These are phyloP conservation scores for Gregarina niphandrodes DNA, from an alignment of 169 alveolate species.

Conservation along the genomic window DNA sequence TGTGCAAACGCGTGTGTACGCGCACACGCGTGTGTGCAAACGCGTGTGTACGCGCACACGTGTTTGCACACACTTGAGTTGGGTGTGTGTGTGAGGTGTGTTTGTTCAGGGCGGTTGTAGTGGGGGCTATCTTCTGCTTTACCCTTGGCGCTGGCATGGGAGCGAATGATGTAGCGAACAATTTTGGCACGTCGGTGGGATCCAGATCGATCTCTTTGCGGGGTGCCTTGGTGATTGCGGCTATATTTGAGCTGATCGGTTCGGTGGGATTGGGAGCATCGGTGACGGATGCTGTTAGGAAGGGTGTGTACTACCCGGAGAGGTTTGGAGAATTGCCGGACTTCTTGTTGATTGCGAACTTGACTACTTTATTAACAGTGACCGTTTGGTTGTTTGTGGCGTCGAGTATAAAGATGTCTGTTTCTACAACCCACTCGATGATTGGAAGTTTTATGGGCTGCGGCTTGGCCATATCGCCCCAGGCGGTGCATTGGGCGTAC, in stretches of 20 bases:
- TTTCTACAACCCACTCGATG: conserved; percentile 56
- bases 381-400: conserved; percentile 43
- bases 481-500: conserved; percentile 39
- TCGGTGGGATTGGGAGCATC: conserved; percentile 49
- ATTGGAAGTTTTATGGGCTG: conserved; percentile 50
- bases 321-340: conserved; percentile 40
- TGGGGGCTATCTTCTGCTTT: conserved; percentile 33
- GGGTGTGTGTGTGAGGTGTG: too few species aligned
- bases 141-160: conserved; percentile 45
- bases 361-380: conserved; percentile 41
- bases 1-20: too few species aligned
- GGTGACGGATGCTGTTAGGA: conserved; percentile 48
- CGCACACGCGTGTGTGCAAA: too few species aligned
- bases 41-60: too few species aligned
- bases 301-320: conserved; percentile 33
- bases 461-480: conserved; percentile 35
- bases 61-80: too few species aligned
- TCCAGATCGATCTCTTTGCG: conserved; percentile 35
- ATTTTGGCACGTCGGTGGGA: conserved; percentile 49
- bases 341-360: conserved; percentile 48
- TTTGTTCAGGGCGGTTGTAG: conserved; percentile 40
- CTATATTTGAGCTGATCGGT: conserved; percentile 44
- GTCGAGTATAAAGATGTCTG: conserved; percentile 40
- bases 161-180: conserved; percentile 58
- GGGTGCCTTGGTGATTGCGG: conserved; percentile 37